These are phyloP conservation scores for Dryas octopetala DNA, from an alignment of 306 rosid genomes.

Conservation along the genomic window DNA sequence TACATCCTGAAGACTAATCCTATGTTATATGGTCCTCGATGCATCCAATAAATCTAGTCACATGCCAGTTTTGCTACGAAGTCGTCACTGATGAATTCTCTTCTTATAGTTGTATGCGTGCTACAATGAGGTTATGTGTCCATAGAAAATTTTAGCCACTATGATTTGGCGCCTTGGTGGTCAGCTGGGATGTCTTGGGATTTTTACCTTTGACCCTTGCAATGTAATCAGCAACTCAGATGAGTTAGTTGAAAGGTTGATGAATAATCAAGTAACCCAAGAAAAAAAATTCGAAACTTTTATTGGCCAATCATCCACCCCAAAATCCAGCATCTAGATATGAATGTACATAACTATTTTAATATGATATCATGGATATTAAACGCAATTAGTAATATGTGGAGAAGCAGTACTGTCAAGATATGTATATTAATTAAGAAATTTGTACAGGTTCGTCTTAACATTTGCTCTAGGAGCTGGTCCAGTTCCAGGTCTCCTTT, in stretches of 20 bases:
- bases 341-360: neutral
- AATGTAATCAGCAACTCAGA: neutral
- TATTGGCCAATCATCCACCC: neutral
- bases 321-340: neutral
- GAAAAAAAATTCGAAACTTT: neutral
- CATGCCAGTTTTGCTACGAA: neutral
- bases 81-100: neutral
- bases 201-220: neutral
- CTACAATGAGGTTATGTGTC: neutral
- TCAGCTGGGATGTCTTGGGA: neutral
- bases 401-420: conserved; percentile 8
- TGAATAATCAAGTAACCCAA: neutral
- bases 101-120: neutral
- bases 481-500: conserved; percentile 94
- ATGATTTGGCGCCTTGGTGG: neutral
- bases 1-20: conserved; percentile 16
- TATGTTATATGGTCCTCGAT: neutral
- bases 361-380: neutral
- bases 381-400: neutral
- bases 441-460: conserved; percentile 75
- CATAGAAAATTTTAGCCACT: neutral
- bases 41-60: conserved; percentile 17
- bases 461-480: conserved; percentile 97
- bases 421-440: neutral
- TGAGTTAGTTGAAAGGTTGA: neutral